Percentiles rank a stretch among this genome's conserved stretches.
phyloP scores from a whole-genome alignment of 768 basidiomycete genomes.

The Clitopilus hobsonii region DNA sequence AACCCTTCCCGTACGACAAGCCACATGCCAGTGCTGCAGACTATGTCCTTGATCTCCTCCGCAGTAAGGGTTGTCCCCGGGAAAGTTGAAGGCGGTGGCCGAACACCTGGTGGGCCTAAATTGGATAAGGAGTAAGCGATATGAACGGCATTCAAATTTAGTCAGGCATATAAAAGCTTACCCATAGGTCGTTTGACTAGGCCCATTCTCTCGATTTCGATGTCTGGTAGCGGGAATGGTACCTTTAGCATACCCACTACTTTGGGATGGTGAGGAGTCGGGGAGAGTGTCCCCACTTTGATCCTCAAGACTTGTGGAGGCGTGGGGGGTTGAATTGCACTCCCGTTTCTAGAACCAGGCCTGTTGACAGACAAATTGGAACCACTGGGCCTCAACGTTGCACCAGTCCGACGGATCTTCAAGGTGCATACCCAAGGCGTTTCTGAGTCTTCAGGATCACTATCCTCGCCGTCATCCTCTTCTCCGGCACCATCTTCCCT shows the following conservation, averaged over 20 bases:
- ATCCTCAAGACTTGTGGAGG: conserved; percentile 37
- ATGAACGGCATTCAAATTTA: too few species aligned
- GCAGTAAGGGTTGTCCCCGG: conserved; percentile 65
- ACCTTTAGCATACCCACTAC: conserved; percentile 89
- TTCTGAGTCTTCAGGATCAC: conserved; percentile 94
- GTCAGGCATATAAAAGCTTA: conserved; percentile 16
- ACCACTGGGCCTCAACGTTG: conserved; percentile 8
- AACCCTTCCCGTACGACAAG: conserved; percentile 90
- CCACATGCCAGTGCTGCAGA: conserved; percentile 87
- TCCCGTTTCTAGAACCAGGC: conserved; percentile 3
- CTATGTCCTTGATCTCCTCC: conserved; percentile 91
- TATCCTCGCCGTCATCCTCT: conserved; percentile 67
- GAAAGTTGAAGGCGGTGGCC: conserved; percentile 11
- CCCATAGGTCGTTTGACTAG: conserved; percentile 45
- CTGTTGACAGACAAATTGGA: conserved; percentile 4
- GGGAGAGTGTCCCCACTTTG: conserved; percentile 81
- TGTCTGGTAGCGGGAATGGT: conserved; percentile 82
- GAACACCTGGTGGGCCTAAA: conserved; percentile 5
- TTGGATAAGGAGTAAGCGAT: not conserved
- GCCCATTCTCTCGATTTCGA: conserved; percentile 61
- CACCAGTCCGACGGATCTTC: conserved; percentile 43
- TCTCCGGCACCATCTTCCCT: conserved; percentile 16
- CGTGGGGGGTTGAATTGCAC: not conserved
- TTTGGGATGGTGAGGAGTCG: conserved; percentile 95
- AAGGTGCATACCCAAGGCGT: conserved; percentile 94